A percentile compares a stretch with the other conserved stretches of the same genome.
Conservation (phyloP, 768 basidiomycete species). For the Mycena polygramma region DNA sequence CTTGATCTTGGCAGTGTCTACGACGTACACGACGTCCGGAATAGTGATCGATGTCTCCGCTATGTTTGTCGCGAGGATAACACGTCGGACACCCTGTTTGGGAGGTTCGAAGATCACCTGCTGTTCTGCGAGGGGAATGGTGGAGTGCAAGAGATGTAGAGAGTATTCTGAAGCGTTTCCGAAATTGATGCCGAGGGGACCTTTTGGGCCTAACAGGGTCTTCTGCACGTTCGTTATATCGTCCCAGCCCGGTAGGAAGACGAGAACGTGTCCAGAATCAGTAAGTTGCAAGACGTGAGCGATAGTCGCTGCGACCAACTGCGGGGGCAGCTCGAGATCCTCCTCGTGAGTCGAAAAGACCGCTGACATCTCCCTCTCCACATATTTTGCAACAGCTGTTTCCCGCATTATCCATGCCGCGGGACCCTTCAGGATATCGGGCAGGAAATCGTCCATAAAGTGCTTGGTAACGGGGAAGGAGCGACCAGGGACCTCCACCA, state of each 20-base stretch:
- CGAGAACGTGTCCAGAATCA: slow-evolving; percentile 87
- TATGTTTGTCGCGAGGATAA: slow-evolving; percentile 95
- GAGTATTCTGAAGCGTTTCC: slow-evolving; percentile 67
- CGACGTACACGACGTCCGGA: slow-evolving; percentile 94
- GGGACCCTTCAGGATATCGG: slow-evolving; percentile 58
- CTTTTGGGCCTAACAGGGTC: slow-evolving; percentile 62
- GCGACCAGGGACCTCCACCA: slow-evolving; percentile 90
- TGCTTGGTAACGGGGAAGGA: slow-evolving; percentile 88
- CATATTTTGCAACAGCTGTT: slow-evolving; percentile 77
- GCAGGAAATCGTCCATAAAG: slow-evolving; percentile 84
- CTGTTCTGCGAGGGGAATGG: slow-evolving; percentile 90
- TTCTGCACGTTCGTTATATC: slow-evolving; percentile 85
- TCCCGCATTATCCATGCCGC: slow-evolving; percentile 78
- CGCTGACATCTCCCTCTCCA: slow-evolving; percentile 65
- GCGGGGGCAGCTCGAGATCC: slow-evolving; percentile 83
- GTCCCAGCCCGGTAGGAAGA: slow-evolving; percentile 95
- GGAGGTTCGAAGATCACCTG: slow-evolving; percentile 91
- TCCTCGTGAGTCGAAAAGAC: slow-evolving; percentile 46
- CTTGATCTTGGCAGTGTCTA: slow-evolving; percentile 89
- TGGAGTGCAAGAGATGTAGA: slow-evolving; percentile 90
- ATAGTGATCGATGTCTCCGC: slow-evolving; percentile 97
- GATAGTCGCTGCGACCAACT: slow-evolving; percentile 85
- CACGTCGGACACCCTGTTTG: slow-evolving; percentile 78
- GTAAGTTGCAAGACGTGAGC: slow-evolving; percentile 81
- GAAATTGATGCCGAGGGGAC: slow-evolving; percentile 73